Percentiles rank a stretch among this genome's conserved stretches.
Conservation (phyloP, 1,284 basidiomycete genomes). For the Marasmius sp. region DNA sequence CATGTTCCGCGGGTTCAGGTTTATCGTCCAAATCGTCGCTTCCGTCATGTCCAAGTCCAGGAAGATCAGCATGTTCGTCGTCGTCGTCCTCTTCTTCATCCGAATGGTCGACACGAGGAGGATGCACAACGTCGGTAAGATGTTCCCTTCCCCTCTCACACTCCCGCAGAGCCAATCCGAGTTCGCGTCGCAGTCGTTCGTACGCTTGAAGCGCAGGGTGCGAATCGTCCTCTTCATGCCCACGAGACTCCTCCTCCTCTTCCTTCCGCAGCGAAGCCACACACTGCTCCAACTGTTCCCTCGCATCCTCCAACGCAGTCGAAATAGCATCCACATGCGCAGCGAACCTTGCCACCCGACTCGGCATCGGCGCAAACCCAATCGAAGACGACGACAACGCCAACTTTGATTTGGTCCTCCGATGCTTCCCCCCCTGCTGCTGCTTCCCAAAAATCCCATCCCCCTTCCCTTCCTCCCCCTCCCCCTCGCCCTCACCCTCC, state of each 20-base stretch:
- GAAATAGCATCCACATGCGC: constrained; percentile 69
- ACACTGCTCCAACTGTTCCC: constrained; percentile 59
- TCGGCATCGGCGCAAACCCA: constrained; percentile 73
- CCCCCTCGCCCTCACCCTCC: not conserved
- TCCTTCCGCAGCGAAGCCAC: constrained; percentile 52
- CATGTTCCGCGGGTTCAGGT: constrained; percentile 29
- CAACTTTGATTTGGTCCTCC: constrained; percentile 12
- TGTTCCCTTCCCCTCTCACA: constrained; percentile 74
- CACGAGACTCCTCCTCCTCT: not conserved
- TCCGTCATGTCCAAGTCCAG: constrained; percentile 48
- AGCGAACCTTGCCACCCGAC: constrained; percentile 63
- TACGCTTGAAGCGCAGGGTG: constrained; percentile 47
- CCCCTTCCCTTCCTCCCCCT: not conserved
- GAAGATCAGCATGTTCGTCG: constrained; percentile 43
- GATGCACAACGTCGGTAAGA: constrained; percentile 56
- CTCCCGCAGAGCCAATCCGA: constrained; percentile 29
- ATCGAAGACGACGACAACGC: constrained; percentile 28
- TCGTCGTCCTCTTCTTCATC: constrained; percentile 37
- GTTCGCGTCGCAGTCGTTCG: constrained; percentile 10
- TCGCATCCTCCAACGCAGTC: constrained; percentile 64
- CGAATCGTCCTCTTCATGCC: constrained; percentile 22
- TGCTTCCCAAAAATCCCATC: not conserved
- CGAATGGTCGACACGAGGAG: constrained; percentile 33
- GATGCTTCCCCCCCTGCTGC: not conserved
- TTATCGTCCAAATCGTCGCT: constrained; percentile 56